These are phyloP conservation scores for Lichtheimia corymbifera DNA, from an alignment of 371 early-diverging fungal species.

Conservation along the genomic window DNA sequence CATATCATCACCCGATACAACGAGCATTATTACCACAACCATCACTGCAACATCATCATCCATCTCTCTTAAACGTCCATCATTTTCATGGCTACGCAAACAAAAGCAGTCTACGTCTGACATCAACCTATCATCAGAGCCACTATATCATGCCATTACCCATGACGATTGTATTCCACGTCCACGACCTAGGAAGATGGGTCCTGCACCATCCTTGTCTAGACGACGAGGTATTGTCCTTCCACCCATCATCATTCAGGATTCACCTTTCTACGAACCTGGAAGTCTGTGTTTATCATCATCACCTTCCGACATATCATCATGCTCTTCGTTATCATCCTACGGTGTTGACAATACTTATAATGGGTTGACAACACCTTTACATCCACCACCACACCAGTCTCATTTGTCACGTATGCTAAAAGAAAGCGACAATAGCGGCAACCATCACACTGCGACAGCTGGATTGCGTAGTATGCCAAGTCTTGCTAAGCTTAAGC, in stretches of 20 bases:
- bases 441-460: neutral
- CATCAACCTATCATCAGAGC: neutral
- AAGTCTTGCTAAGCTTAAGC: neutral
- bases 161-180: neutral
- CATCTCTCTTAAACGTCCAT: neutral
- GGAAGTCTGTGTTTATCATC: too few species aligned
- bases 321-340: too few species aligned
- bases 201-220: slow-evolving; percentile 6
- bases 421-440: neutral
- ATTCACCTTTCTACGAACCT: neutral
- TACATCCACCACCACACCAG: neutral
- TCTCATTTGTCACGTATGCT: neutral
- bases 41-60: neutral
- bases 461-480: too few species aligned
- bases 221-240: slow-evolving; percentile 5
- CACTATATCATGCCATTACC: slow-evolving; percentile 8
- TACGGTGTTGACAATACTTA: too few species aligned
- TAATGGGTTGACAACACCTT: neutral
- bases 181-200: slow-evolving; percentile 5
- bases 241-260: neutral
- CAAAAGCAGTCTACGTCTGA: neutral
- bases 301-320: too few species aligned
- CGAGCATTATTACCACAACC: too few species aligned
- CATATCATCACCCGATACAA: neutral
- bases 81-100: slow-evolving; percentile 1